phyloP scores from a whole-genome alignment of 768 basidiomycete species.

The Xerocomellus dryophilus region DNA sequence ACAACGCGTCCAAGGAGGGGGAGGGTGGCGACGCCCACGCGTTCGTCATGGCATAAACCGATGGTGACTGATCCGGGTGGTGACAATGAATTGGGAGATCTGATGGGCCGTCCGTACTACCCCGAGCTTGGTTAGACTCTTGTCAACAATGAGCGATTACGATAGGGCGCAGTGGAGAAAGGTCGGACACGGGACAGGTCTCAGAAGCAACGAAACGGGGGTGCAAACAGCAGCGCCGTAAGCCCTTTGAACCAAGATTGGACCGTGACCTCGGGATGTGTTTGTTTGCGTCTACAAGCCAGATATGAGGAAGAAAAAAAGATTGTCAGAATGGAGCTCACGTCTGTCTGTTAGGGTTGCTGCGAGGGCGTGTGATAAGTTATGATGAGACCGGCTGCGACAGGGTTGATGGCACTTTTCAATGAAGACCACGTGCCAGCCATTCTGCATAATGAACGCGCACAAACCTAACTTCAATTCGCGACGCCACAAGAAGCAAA shows the following conservation, averaged over 20 bases:
- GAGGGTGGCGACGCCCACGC: constrained; percentile 7
- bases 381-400: not conserved
- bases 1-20: constrained; percentile 3
- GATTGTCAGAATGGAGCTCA: not conserved
- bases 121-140: constrained; percentile 2
- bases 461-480: constrained; percentile 10
- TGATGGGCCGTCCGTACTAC: not conserved
- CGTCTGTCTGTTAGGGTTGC: not conserved
- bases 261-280: not conserved
- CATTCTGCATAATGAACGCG: not conserved
- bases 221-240: constrained; percentile 10
- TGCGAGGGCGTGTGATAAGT: not conserved
- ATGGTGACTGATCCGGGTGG: constrained; percentile 7
- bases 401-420: constrained; percentile 6
- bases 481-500: constrained; percentile 7
- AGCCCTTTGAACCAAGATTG: not conserved
- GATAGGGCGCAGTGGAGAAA: constrained; percentile 23
- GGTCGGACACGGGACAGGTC: constrained; percentile 4
- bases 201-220: not conserved
- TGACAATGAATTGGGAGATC: not conserved
- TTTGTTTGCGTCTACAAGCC: not conserved
- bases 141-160: constrained; percentile 14
- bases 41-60: constrained; percentile 7
- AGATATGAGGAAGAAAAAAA: not conserved
- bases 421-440: constrained; percentile 1